Evolutionary conservation across 116 monocot genomes (phyloP).

Genomic region (Iris pallida): DNA sequence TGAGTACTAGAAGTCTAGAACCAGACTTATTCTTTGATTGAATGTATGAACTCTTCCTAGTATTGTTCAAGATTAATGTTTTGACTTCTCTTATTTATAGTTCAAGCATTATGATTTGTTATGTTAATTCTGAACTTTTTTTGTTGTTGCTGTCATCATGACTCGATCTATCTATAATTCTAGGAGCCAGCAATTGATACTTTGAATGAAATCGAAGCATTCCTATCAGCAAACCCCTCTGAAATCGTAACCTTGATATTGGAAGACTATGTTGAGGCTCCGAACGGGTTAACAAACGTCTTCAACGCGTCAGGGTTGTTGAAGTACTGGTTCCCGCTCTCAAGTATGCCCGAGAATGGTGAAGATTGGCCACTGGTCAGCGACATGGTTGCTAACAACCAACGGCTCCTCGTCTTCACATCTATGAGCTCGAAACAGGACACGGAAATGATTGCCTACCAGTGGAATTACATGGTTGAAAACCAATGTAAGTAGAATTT

Average conservation of each 20-base stretch:
- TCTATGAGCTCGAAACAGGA: slow-evolving; percentile 44
- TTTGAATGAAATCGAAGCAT: slow-evolving; percentile 51
- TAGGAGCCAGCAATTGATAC: slow-evolving; percentile 64
- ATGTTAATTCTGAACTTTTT: too few relatives aligned
- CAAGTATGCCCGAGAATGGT: slow-evolving; percentile 54
- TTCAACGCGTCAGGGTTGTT: slow-evolving; percentile 49
- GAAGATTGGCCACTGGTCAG: slow-evolving; percentile 61
- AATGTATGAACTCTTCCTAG: too few relatives aligned
- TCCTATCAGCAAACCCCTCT: slow-evolving; percentile 51
- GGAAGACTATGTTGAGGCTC: slow-evolving; percentile 66
- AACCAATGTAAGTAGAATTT: slow-evolving; percentile 49
- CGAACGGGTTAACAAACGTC: slow-evolving; percentile 54
- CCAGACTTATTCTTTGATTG: too few relatives aligned
- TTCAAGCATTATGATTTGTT: too few relatives aligned
- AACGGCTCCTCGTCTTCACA: slow-evolving; percentile 65
- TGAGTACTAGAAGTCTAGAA: too few relatives aligned
- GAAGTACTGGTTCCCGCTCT: slow-evolving; percentile 65
- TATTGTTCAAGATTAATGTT: too few relatives aligned
- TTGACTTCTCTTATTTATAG: too few relatives aligned
- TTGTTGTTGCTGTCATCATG: too few relatives aligned
- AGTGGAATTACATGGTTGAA: slow-evolving; percentile 79
- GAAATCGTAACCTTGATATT: slow-evolving; percentile 70
- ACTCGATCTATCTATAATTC: background rate
- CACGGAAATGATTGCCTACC: slow-evolving; percentile 63
- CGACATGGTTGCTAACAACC: slow-evolving; percentile 55